Percentiles rank a stretch among this genome's conserved stretches.
These are phyloP conservation scores for Capsella rubella DNA, from an alignment of 441 rosid species.

Conservation along the genomic window DNA sequence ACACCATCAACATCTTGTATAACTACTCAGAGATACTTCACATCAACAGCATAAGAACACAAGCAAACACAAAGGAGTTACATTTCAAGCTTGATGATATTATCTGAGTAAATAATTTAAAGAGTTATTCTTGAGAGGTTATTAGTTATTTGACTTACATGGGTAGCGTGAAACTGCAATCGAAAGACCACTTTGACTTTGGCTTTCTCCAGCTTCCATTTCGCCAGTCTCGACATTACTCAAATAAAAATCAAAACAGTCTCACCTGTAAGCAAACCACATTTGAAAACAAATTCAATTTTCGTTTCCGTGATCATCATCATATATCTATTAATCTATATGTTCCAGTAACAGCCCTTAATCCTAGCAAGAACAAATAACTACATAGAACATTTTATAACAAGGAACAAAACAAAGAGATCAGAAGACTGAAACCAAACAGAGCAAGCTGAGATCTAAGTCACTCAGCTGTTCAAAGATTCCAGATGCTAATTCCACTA, in stretches of 20 bases:
- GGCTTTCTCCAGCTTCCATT: conserved; percentile 97
- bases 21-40: conserved; percentile 6
- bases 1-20: conserved; percentile 14
- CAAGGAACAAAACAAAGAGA: conserved; percentile 9
- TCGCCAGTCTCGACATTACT: conserved; percentile 85
- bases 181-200: conserved; percentile 98
- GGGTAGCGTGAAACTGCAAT: conserved; percentile 96
- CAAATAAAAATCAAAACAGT: conserved; percentile 39
- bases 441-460: conserved; percentile 45
- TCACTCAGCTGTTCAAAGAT: conserved; percentile 12
- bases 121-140: neutral
- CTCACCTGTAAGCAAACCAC: conserved; percentile 46
- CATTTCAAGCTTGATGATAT: neutral
- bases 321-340: neutral
- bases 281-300: conserved; percentile 27
- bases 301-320: conserved; percentile 10
- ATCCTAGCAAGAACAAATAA: conserved; percentile 11
- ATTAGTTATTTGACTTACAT: conserved; percentile 62
- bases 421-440: conserved; percentile 23
- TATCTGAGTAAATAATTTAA: neutral
- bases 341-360: neutral
- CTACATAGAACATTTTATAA: conserved; percentile 14
- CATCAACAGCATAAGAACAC: neutral
- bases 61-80: neutral
- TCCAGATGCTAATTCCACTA: conserved; percentile 36